These are phyloP conservation scores for Trichophyton benhamiae DNA, from an alignment of 2,329 filamentous ascomycete species.

Conservation along the genomic window DNA sequence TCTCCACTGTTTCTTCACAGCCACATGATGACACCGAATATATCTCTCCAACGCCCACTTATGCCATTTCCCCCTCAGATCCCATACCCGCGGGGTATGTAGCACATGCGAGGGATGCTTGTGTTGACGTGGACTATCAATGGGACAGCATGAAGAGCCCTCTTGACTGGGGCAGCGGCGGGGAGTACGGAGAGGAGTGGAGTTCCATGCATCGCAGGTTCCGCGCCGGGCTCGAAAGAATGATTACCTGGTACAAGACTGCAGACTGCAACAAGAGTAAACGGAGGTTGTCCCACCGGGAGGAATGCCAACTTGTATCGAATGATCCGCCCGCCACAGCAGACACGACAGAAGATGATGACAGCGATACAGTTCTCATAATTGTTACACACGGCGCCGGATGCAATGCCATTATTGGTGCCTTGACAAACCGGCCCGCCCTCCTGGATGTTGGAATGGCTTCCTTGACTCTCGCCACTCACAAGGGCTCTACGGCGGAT, in stretches of 20 bases:
- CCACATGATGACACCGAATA: conserved; percentile 41
- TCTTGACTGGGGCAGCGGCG: conserved; percentile 75
- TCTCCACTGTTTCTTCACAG: conserved; percentile 24
- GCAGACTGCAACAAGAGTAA: conserved; percentile 23
- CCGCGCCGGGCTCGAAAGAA: conserved; percentile 60
- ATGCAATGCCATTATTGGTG: conserved; percentile 88
- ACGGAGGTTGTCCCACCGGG: background rate
- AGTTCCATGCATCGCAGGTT: conserved; percentile 88
- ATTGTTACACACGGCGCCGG: conserved; percentile 90
- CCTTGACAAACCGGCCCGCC: conserved; percentile 80
- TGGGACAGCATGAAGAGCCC: conserved; percentile 84
- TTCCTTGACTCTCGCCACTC: conserved; percentile 76
- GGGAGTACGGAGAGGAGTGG: conserved; percentile 87
- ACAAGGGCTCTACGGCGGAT: conserved; percentile 26
- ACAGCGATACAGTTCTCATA: conserved; percentile 66
- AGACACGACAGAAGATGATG: conserved; percentile 39
- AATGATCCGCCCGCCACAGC: conserved; percentile 27
- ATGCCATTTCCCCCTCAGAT: conserved; percentile 67
- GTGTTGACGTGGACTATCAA: conserved; percentile 76
- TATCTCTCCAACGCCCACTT: conserved; percentile 63
- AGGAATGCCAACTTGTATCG: conserved; percentile 23
- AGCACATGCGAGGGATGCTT: conserved; percentile 77
- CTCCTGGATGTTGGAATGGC: conserved; percentile 82
- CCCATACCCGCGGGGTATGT: conserved; percentile 82
- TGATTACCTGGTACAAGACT: conserved; percentile 70